These are phyloP conservation scores for Hypocreales sp. DNA, from an alignment of 2,329 filamentous ascomycete genomes.

Conservation along the genomic window DNA sequence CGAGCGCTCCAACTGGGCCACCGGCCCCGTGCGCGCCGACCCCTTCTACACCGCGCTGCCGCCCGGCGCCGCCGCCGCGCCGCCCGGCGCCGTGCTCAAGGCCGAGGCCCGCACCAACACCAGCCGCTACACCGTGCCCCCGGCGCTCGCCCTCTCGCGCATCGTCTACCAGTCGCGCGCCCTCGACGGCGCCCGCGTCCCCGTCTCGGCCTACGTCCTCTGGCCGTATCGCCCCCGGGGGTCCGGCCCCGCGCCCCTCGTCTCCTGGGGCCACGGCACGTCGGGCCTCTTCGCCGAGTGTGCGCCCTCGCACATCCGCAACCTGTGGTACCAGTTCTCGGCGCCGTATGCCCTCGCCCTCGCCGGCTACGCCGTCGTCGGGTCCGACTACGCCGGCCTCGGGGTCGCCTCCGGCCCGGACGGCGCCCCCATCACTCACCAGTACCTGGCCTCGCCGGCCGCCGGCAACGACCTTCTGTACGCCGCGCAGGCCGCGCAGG, in stretches of 20 bases:
- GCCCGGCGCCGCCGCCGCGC: slow-evolving; percentile 4
- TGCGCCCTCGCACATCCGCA: slow-evolving; percentile 23
- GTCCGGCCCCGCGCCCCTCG: slow-evolving; percentile 12
- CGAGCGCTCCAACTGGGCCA: slow-evolving; percentile 16
- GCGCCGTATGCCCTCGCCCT: slow-evolving; percentile 23
- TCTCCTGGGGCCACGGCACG: slow-evolving; percentile 29
- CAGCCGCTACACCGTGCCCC: slow-evolving; percentile 21
- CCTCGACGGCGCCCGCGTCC: slow-evolving; percentile 27
- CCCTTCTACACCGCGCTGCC: slow-evolving; percentile 22
- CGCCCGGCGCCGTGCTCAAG: slow-evolving; percentile 22
- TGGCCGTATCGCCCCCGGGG: slow-evolving; percentile 23
- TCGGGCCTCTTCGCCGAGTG: slow-evolving; percentile 21
- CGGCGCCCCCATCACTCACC: slow-evolving; percentile 20
- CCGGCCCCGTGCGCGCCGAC: slow-evolving; percentile 16
- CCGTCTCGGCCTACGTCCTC: slow-evolving; percentile 31
- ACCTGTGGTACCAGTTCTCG: slow-evolving; percentile 23
- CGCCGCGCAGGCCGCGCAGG: slow-evolving; percentile 22
- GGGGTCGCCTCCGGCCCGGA: slow-evolving; percentile 18
- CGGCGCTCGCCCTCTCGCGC: slow-evolving; percentile 26
- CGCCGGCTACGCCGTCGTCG: slow-evolving; percentile 27
- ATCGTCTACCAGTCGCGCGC: slow-evolving; percentile 30
- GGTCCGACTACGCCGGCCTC: slow-evolving; percentile 27
- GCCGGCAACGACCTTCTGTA: slow-evolving; percentile 27
- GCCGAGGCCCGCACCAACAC: slow-evolving; percentile 22
- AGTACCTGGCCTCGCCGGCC: slow-evolving; percentile 21